These are phyloP conservation scores for Alternaria infectoria DNA, from an alignment of 2,329 filamentous ascomycete species.

Conservation along the genomic window DNA sequence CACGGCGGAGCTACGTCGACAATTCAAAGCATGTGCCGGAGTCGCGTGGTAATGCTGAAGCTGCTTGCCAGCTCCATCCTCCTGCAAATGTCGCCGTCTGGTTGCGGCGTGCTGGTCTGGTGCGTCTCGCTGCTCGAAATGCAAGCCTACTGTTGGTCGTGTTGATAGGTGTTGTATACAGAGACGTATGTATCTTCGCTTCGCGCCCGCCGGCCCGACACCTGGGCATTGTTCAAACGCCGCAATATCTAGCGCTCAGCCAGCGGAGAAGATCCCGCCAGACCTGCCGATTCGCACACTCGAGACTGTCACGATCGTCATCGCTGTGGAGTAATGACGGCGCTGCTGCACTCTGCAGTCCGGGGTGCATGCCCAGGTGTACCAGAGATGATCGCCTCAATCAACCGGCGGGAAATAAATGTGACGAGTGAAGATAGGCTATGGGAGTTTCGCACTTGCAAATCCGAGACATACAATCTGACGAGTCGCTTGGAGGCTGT, in stretches of 20 bases:
- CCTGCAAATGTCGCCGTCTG: background rate
- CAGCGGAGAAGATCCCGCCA: constrained; percentile 11
- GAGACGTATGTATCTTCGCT: background rate
- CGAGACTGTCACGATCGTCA: constrained; percentile 16
- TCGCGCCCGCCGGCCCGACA: constrained; percentile 11
- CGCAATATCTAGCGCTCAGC: constrained; percentile 3
- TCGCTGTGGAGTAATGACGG: constrained; percentile 24
- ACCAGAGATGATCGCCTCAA: constrained; percentile 7
- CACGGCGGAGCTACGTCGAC: constrained; percentile 14
- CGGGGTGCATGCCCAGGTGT: constrained; percentile 30
- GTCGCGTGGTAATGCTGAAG: constrained; percentile 2
- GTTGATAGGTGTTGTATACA: background rate
- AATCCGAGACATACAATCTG: constrained; percentile 1
- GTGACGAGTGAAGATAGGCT: constrained; percentile 2
- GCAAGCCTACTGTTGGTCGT: background rate
- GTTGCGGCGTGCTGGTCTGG: background rate
- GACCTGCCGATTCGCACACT: constrained; percentile 25
- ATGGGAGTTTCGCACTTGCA: constrained; percentile 3
- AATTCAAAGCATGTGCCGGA: constrained; percentile 12
- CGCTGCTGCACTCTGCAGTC: constrained; percentile 26
- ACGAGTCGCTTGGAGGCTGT: background rate
- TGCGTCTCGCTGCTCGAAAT: background rate
- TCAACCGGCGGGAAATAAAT: constrained; percentile 5
- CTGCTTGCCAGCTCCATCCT: background rate
- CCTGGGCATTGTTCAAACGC: constrained; percentile 6